Conservation (phyloP, 208 protist species). For the Trypanosoma cruzi region DNA sequence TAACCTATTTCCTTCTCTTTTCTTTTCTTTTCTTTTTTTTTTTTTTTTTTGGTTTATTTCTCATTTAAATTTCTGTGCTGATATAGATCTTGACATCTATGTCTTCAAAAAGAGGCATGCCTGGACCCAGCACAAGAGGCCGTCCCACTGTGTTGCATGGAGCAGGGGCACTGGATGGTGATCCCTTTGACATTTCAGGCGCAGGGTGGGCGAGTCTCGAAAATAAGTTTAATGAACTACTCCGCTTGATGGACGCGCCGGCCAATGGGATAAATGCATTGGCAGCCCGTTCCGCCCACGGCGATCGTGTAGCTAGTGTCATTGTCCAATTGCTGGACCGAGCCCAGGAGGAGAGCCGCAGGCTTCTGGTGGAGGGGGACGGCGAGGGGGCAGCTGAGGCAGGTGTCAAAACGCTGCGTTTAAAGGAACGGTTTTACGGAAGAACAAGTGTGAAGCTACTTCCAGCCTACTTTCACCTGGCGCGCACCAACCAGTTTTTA, state of each 20-base stretch:
- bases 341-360: conserved; percentile 74
- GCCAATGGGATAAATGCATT: conserved; percentile 71
- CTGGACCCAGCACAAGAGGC: conserved; percentile 2
- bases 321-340: conserved; percentile 65
- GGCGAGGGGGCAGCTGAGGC: conserved; percentile 73
- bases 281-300: conserved; percentile 50
- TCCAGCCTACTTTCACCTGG: conserved; percentile 82
- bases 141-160: conserved; percentile 2
- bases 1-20: not conserved
- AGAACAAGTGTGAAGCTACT: conserved; percentile 69
- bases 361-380: conserved; percentile 71
- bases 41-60: conserved; percentile 24
- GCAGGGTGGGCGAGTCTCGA: conserved; percentile 74
- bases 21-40: conserved; percentile 20
- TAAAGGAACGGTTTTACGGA: conserved; percentile 81
- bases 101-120: conserved; percentile 1
- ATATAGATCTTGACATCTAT: conserved; percentile 12
- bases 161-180: conserved; percentile 8
- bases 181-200: conserved; percentile 63
- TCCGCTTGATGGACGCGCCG: conserved; percentile 64
- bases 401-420: conserved; percentile 73
- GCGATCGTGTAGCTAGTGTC: conserved; percentile 52
- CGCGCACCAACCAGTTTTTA: conserved; percentile 87
- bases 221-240: conserved; percentile 70
- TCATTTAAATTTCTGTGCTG: too few species aligned